Evolutionary conservation across 2,329 filamentous ascomycete genomes (phyloP).

Genomic region (Colletotrichum phormii): DNA sequence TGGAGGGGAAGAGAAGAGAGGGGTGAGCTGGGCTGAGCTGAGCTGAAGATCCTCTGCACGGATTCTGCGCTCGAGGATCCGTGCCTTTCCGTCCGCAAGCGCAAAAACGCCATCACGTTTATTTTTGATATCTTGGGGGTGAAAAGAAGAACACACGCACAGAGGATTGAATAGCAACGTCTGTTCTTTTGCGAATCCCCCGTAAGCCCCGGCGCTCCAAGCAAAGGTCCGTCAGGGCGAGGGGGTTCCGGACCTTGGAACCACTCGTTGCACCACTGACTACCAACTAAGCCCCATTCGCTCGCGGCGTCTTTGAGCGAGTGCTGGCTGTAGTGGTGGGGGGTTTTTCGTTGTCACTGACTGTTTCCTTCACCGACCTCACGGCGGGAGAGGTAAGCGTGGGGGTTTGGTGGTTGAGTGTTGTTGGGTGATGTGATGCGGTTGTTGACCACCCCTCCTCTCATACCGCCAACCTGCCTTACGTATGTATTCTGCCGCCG

Average conservation of each 20-base stretch:
- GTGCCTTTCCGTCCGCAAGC: background rate
- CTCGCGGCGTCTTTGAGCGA: background rate
- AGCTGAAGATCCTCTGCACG: too few species aligned
- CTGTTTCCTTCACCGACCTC: background rate
- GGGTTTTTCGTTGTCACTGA: background rate
- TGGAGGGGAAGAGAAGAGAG: background rate
- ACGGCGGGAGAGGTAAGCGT: background rate
- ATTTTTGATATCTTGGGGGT: background rate
- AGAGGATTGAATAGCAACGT: background rate
- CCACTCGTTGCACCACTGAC: background rate
- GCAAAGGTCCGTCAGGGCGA: background rate
- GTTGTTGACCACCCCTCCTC: background rate
- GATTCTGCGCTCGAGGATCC: background rate
- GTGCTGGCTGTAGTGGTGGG: background rate
- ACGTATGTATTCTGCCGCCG: background rate
- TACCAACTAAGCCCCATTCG: background rate
- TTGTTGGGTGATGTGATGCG: background rate
- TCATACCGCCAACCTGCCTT: background rate
- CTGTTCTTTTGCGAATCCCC: background rate
- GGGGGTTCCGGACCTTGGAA: background rate
- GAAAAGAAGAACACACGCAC: background rate
- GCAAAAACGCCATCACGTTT: background rate
- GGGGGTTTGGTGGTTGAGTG: background rate
- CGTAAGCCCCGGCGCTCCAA: background rate
- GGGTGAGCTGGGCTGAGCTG: background rate